Percentiles rank a stretch among this genome's conserved stretches.
Conservation (phyloP, 2,329 filamentous ascomycete genomes). For the Amphichorda felina region DNA sequence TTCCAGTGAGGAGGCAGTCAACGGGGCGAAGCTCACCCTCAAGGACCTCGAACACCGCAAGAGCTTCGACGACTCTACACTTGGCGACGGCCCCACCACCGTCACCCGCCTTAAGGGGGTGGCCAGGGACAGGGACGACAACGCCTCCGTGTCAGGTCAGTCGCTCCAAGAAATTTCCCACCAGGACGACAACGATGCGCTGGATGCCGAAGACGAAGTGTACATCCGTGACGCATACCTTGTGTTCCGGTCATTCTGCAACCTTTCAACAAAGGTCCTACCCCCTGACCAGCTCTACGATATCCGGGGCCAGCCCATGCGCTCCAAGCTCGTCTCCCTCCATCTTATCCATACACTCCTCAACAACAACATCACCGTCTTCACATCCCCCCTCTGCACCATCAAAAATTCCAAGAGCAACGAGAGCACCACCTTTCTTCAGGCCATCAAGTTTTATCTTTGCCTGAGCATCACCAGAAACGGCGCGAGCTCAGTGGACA, state of each 20-base stretch:
- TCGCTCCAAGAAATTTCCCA: constrained; percentile 20
- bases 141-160: constrained; percentile 37
- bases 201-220: constrained; percentile 78
- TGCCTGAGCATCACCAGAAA: constrained; percentile 92
- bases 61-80: constrained; percentile 55
- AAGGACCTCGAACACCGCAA: constrained; percentile 58
- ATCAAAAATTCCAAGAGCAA: constrained; percentile 86
- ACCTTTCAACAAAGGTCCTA: constrained; percentile 85
- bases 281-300: constrained; percentile 87
- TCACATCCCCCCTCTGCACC: constrained; percentile 82
- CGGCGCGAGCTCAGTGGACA: constrained; percentile 82
- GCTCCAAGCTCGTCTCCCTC: constrained; percentile 88
- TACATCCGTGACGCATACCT: constrained; percentile 96
- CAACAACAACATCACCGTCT: constrained; percentile 85
- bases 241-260: constrained; percentile 95
- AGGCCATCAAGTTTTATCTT: constrained; percentile 93
- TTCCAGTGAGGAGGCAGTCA: constrained; percentile 18
- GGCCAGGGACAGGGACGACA: constrained; percentile 14
- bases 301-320: constrained; percentile 88
- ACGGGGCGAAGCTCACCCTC: constrained; percentile 45
- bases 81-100: constrained; percentile 57
- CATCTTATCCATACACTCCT: constrained; percentile 92
- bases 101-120: constrained; percentile 47
- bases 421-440: constrained; percentile 79
- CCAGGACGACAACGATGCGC: constrained; percentile 45